Base-by-base conservation (phyloP, 2,329 filamentous ascomycete genomes). In the Xenoacremonium recifei region DNA sequence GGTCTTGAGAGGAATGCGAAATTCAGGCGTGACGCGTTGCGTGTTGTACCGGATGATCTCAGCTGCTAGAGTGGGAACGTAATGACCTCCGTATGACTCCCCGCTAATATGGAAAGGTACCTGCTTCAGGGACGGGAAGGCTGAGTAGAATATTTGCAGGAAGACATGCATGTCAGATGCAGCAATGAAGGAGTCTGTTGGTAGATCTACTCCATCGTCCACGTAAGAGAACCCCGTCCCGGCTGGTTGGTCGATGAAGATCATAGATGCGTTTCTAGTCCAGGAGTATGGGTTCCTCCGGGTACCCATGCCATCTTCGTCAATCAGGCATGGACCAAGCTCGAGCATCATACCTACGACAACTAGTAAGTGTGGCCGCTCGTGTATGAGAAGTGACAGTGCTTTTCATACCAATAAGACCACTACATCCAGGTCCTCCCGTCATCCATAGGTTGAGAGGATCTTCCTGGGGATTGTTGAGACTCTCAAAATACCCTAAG, bases 21-120 rank as follows among this genome's bases (percentile, higher is more conserved):
- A 20, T 10, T 34, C 35, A 16, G 40, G 13, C 20, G 21, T 10
- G 4, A 4, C 15, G 3, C n/a, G 19, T 3, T 18, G 44, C 0
- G 20, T 44, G n/a, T 54, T 54, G 9, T 55, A 45, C 6, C 44
- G 35, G 3, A 54, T 42, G 15, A 54, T 55, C n/a, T 50, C 49
- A 2, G 51, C 49, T n/a, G 49, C 51, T 2, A 54, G 1, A 1
- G 51, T 48, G 1, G 52, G 52, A 2, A 54, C 44, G 3, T 54
- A 54, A n/a, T 54, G 52, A 17, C 51, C 52, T 2, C 52, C 52
- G 2, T 54, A 55, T 11, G 44, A 49, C 35, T 54, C 52, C 9
- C 51, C 51, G 0, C 43, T 48, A 2, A 54, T 54, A 11, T 54
- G 51, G 2, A 54, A 54, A 1, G 47, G 51, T 3, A 39, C 15